Conservation (phyloP, 2,329 filamentous ascomycete genomes). For the Trichoderma endophyticum region DNA sequence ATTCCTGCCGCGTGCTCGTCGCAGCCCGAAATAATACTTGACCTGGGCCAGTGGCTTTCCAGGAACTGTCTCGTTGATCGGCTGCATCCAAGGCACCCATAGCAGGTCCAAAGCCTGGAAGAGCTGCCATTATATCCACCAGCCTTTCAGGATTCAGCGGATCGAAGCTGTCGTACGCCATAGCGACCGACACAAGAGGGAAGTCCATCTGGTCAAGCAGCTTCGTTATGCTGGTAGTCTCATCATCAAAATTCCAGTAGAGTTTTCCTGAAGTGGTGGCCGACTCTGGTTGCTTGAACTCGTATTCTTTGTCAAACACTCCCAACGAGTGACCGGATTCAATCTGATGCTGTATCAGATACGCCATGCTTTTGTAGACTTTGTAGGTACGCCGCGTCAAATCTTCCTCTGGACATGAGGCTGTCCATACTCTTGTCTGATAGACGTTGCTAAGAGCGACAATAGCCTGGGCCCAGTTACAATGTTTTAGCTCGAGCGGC, state of each 20-base stretch:
- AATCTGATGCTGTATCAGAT: conserved; percentile 24
- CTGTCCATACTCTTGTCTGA: conserved; percentile 24
- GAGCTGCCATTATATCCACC: not conserved
- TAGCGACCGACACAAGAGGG: conserved; percentile 30
- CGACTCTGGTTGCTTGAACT: conserved; percentile 26
- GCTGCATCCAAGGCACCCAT: not conserved
- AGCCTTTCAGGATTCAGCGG: conserved; percentile 20
- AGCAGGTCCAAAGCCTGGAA: not conserved
- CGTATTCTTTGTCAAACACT: conserved; percentile 27
- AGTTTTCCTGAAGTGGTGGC: conserved; percentile 25
- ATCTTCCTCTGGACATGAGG: conserved; percentile 21
- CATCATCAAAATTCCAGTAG: not conserved
- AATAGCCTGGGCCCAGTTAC: conserved; percentile 27
- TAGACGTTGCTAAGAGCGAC: conserved; percentile 27
- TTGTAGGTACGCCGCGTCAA: conserved; percentile 20
- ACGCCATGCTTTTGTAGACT: not conserved
- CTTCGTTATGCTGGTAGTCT: not conserved
- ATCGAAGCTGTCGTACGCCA: conserved; percentile 28
- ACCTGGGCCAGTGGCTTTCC: not conserved
- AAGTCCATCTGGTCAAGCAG: conserved; percentile 30
- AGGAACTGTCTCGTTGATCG: not conserved
- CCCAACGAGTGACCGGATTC: conserved; percentile 24
- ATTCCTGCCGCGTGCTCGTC: conserved; percentile 28
- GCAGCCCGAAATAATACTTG: conserved; percentile 22
- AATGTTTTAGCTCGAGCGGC: conserved; percentile 25